Evolutionary conservation across 257 asterid species (phyloP).

Genomic region (Cinchona pubescens): DNA sequence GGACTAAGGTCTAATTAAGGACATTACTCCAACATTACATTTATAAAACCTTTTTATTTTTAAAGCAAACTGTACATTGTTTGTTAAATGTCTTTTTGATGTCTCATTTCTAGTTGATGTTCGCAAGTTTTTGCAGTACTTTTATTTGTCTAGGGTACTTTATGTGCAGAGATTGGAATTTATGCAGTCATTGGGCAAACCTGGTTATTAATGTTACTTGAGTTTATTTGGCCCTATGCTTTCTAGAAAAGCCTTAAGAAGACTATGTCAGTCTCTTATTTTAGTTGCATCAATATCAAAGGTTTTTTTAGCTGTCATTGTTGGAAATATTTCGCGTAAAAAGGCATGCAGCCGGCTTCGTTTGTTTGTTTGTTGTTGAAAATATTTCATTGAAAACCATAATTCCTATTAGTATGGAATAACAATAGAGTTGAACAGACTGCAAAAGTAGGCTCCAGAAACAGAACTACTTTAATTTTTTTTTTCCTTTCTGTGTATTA

Average conservation of each 20-base stretch:
- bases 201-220: neutral
- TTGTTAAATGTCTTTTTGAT: neutral
- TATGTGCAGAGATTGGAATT: neutral
- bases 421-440: too few species aligned
- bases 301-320: too few species aligned
- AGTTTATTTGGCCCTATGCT: neutral
- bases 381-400: too few species aligned
- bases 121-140: neutral
- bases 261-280: neutral
- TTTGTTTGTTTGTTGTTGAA: too few species aligned
- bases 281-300: neutral
- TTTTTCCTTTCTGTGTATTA: too few species aligned
- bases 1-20: neutral
- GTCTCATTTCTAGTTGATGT: neutral
- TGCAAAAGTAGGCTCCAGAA: too few species aligned
- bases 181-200: neutral
- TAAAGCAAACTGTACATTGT: neutral
- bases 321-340: too few species aligned
- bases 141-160: neutral
- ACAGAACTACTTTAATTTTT: too few species aligned
- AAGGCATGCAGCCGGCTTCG: too few species aligned
- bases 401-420: too few species aligned
- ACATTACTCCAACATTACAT: neutral
- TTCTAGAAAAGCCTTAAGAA: too few species aligned
- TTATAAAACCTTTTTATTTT: neutral